phyloP scores from a whole-genome alignment of 805 yeast species.

The Candida morakotiae region DNA sequence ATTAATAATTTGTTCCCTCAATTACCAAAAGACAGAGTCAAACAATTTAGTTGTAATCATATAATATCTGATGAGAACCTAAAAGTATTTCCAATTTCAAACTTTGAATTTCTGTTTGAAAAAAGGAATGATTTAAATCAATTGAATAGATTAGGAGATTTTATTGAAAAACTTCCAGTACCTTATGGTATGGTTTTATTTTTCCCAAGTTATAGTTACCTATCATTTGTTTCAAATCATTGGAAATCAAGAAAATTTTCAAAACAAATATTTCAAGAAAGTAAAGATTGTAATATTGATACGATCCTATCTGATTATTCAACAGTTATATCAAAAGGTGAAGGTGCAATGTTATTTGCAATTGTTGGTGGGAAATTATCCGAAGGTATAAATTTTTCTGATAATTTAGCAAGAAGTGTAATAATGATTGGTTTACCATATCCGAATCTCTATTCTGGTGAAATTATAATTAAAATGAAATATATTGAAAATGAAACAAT shows the following conservation, averaged over 20 bases:
- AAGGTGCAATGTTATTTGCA: slow-evolving; percentile 69
- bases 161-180: slow-evolving; percentile 45
- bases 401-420: slow-evolving; percentile 82
- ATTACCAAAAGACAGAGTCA: slow-evolving; percentile 32
- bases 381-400: slow-evolving; percentile 90
- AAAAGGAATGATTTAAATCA: slow-evolving; percentile 47
- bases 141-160: slow-evolving; percentile 48
- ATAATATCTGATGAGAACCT: slow-evolving; percentile 71
- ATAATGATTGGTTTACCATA: slow-evolving; percentile 85
- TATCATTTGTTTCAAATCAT: slow-evolving; percentile 42
- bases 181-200: slow-evolving; percentile 81
- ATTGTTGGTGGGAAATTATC: slow-evolving; percentile 93
- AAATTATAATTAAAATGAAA: slow-evolving; percentile 64
- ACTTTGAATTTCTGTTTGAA: slow-evolving; percentile 60
- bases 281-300: slow-evolving; percentile 40
- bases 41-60: slow-evolving; percentile 73
- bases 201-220: slow-evolving; percentile 79
- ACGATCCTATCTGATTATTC: slow-evolving; percentile 50
- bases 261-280: slow-evolving; percentile 60
- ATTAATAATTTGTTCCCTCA: slow-evolving; percentile 63
- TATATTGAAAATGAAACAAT: slow-evolving; percentile 55
- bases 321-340: slow-evolving; percentile 26
- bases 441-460: slow-evolving; percentile 82
- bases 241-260: slow-evolving; percentile 45
- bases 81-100: slow-evolving; percentile 50